phyloP scores from a whole-genome alignment of 768 basidiomycete species.

The Mycena venus region DNA sequence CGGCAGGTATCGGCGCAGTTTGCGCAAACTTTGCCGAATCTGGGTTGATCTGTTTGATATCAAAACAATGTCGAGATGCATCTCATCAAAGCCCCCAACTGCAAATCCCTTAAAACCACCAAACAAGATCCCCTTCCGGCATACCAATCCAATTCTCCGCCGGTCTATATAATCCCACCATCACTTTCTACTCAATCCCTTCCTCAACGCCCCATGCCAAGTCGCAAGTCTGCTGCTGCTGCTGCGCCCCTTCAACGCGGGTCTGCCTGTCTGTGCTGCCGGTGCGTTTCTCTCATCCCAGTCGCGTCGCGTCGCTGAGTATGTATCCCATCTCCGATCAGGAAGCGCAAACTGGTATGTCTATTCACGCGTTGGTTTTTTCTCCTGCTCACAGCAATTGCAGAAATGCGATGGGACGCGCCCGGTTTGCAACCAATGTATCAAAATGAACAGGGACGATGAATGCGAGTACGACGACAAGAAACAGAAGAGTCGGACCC shows the following conservation, averaged over 20 bases:
- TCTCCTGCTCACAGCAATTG: background rate
- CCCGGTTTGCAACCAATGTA: constrained; percentile 69
- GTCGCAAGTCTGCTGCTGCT: constrained; percentile 43
- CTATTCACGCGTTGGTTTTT: background rate
- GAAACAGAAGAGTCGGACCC: constrained; percentile 70
- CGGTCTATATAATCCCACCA: constrained; percentile 16
- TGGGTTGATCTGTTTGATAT: background rate
- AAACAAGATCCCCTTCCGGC: constrained; percentile 11
- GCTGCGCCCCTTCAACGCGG: constrained; percentile 51
- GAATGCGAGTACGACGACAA: constrained; percentile 74
- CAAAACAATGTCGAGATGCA: background rate
- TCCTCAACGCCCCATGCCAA: constrained; percentile 32
- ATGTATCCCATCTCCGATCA: constrained; percentile 9
- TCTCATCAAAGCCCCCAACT: background rate
- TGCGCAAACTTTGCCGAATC: background rate
- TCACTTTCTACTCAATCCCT: background rate
- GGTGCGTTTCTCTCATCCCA: constrained; percentile 30
- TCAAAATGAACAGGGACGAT: constrained; percentile 63
- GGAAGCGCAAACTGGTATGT: constrained; percentile 54
- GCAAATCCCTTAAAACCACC: constrained; percentile 28
- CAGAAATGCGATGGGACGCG: constrained; percentile 75
- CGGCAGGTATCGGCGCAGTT: too few relatives aligned
- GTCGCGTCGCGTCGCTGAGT: background rate
- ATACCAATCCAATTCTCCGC: background rate
- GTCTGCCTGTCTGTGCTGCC: constrained; percentile 54